Evolutionary conservation across 495 filamentous ascomycete genomes (phyloP).

Genomic region (Penicillium parvum): DNA sequence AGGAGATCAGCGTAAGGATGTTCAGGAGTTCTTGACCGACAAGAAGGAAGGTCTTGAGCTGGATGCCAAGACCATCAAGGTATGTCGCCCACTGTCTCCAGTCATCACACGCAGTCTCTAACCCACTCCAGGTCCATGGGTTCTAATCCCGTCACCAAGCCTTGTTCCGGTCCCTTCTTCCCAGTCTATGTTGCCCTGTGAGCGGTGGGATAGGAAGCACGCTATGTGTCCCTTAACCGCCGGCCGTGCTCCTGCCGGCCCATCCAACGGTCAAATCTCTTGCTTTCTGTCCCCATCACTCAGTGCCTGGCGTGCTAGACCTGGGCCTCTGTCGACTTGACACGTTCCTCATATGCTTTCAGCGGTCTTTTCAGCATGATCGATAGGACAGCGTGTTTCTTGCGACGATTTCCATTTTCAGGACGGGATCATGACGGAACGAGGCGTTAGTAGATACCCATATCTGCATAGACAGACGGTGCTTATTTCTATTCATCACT

Average conservation of each 20-base stretch:
- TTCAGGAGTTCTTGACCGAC: constrained; percentile 93
- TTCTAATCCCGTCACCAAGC: constrained; percentile 48
- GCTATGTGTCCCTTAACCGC: constrained; percentile 25
- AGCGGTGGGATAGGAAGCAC: constrained; percentile 37
- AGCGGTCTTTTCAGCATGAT: constrained; percentile 17
- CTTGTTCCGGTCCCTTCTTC: constrained; percentile 44
- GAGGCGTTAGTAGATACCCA: constrained; percentile 52
- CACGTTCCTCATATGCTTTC: constrained; percentile 22
- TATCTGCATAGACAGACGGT: constrained; percentile 38
- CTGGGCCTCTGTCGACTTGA: constrained; percentile 34
- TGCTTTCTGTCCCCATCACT: constrained; percentile 25
- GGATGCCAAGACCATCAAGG: constrained; percentile 96
- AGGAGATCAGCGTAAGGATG: constrained; percentile 97
- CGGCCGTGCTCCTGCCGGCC: constrained; percentile 20
- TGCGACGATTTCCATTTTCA: constrained; percentile 26
- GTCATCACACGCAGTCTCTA: background rate
- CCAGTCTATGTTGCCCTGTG: constrained; percentile 38
- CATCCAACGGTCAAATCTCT: constrained; percentile 22
- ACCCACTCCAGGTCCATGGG: constrained; percentile 47
- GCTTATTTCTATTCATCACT: constrained; percentile 27
- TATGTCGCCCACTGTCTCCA: constrained; percentile 31
- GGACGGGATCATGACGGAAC: constrained; percentile 44
- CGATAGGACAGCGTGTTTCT: constrained; percentile 23
- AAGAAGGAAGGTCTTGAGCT: constrained; percentile 89
- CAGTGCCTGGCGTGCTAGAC: constrained; percentile 34